These are phyloP conservation scores for Marchantia paleacea DNA, from an alignment of 225 moss, liverwort and hornwort species.

Conservation along the genomic window DNA sequence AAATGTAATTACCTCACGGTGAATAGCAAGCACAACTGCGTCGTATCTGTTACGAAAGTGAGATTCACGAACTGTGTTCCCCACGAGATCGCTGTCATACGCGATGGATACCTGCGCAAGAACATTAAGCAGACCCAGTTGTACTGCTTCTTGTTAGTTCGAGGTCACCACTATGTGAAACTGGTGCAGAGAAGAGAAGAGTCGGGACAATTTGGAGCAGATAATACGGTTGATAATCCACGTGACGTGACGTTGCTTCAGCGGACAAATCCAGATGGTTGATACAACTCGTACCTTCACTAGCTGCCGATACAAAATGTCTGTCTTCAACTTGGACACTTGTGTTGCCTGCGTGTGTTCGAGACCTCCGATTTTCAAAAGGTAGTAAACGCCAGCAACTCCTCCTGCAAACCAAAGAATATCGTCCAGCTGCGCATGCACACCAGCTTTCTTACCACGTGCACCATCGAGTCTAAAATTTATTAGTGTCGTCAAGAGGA, in stretches of 20 bases:
- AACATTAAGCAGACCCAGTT: too few relatives aligned
- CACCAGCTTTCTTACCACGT: neutral
- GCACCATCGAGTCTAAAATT: too few relatives aligned
- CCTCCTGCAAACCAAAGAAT: slow-evolving; percentile 14
- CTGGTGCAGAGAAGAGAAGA: too few relatives aligned
- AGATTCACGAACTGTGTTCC: neutral
- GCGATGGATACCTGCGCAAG: slow-evolving; percentile 6
- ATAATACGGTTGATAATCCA: too few relatives aligned
- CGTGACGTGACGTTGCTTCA: too few relatives aligned
- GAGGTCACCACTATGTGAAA: too few relatives aligned
- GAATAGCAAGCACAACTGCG: slow-evolving; percentile 3
- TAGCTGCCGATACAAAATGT: slow-evolving; percentile 5
- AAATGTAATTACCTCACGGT: slow-evolving; percentile 1
- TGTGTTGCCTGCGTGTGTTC: slow-evolving; percentile 8
- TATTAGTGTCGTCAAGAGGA: too few relatives aligned
- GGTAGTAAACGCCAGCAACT: slow-evolving; percentile 1
- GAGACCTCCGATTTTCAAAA: slow-evolving; percentile 1
- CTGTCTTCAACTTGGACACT: slow-evolving; percentile 9
- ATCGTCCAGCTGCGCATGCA: slow-evolving; percentile 1
- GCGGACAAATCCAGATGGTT: neutral
- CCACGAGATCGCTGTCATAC: neutral
- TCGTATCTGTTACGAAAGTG: neutral
- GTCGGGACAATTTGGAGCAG: too few relatives aligned
- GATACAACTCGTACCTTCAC: neutral
- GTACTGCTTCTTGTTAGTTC: neutral